Percentiles rank a stretch among this genome's conserved stretches.
phyloP scores from a whole-genome alignment of 2,329 filamentous ascomycete genomes.

The Verticillium isaacii region DNA sequence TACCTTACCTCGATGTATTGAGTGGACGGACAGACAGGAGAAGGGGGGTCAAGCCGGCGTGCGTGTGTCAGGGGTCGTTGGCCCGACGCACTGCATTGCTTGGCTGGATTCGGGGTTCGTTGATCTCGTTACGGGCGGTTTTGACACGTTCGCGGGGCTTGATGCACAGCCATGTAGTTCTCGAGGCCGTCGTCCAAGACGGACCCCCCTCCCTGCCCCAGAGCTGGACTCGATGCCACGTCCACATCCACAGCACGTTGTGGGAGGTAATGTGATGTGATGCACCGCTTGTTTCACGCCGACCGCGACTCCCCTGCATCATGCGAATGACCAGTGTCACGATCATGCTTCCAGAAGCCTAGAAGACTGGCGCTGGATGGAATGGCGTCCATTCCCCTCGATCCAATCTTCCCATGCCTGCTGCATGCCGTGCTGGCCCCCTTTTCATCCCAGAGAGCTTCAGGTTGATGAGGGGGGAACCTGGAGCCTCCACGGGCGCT shows the following conservation, averaged over 20 bases:
- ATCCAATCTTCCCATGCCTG: neutral
- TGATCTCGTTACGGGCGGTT: neutral
- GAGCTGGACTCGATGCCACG: neutral
- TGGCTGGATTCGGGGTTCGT: neutral
- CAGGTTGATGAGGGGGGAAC: slow-evolving; percentile 1
- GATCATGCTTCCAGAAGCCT: neutral
- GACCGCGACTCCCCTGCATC: neutral
- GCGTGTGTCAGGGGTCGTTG: neutral
- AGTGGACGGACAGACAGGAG: too few relatives aligned
- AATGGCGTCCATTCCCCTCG: neutral
- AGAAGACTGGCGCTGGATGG: neutral
- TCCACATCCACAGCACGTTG: neutral
- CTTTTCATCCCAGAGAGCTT: slow-evolving; percentile 3
- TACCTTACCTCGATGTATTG: neutral
- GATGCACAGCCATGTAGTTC: neutral
- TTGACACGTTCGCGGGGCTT: neutral
- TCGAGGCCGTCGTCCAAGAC: neutral
- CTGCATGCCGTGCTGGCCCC: neutral
- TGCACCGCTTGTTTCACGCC: slow-evolving; percentile 1
- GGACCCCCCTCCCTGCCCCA: neutral
- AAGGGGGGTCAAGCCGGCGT: neutral
- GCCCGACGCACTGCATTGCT: neutral
- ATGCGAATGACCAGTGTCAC: neutral
- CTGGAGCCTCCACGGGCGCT: too few relatives aligned
- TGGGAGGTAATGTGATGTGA: neutral